Base-by-base conservation (phyloP, 345 rosid species). In the Eucalyptus erythrocorys region DNA sequence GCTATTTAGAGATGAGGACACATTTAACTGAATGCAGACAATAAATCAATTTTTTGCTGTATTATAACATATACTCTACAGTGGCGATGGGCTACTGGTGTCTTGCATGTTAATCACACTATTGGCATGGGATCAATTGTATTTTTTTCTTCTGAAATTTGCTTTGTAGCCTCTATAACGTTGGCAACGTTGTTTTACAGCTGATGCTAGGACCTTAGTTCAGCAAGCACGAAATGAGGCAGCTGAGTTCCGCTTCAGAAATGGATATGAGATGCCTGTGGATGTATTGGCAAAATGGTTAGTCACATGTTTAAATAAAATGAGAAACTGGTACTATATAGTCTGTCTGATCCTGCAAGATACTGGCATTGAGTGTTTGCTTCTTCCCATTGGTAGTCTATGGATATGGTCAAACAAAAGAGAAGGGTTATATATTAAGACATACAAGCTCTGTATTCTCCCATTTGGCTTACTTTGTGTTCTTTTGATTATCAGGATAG, bases 171-270 rank as follows among this genome's bases (percentile, higher is more conserved):
- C 81, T 43, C 47, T 55, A 13, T 76, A 86, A 64, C 37, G 7
- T 21, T 88, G 45, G 40, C 48, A 16, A 24, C 43, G 89, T 87
- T 88, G 48, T 86, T 91, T 80, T 90, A 6, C 94, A 97, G 99
- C 99, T 92, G 99, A 97, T 98, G 95, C 99, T 26, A 97, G 99
- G 95, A 95, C 99, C 30, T 95, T 98, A 91, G 99, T 98, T 50
- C 96, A 95, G 89, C 99, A 98, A 92, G 99, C 99, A 59, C 94
- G 99, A 90, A 97, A 98, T 94, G 98, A 98, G 90, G 99, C 99
- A 8, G 99, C 99, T 87, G 99, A 98, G 92, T 98, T 97, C 92
- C 96, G 99, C 81, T 95, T 94, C 90, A 96, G 91, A 93, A 95
- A 98, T 91, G 99, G 99, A 89, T 98, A 98, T 45, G 99, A 98